Percentiles rank a stretch among this genome's conserved stretches.
These are phyloP conservation scores for Yarrowia deformans DNA, from an alignment of 805 yeast species.

Conservation along the genomic window DNA sequence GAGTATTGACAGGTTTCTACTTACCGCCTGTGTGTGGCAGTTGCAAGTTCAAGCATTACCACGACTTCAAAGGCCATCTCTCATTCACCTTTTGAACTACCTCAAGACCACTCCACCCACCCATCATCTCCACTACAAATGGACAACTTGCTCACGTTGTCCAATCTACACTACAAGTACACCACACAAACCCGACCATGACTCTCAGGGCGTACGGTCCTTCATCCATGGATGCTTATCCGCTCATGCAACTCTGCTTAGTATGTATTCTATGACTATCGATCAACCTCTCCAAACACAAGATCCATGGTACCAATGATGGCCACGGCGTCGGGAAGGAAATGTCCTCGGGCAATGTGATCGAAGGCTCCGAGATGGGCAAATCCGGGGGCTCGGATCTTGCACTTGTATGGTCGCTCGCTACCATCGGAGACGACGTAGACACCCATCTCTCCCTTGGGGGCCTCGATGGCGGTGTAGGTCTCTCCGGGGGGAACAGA, in stretches of 20 bases:
- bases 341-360: slow-evolving; percentile 83
- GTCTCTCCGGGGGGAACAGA: slow-evolving; percentile 91
- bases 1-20: no score
- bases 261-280: slow-evolving; percentile 54
- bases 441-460: slow-evolving; percentile 95
- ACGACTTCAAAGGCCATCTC: no score
- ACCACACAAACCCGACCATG: background rate
- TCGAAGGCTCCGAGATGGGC: slow-evolving; percentile 90
- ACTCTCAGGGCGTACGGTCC: no score
- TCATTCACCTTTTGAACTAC: no score
- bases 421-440: slow-evolving; percentile 87
- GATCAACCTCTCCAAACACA: slow-evolving; percentile 94
- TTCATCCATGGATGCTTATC: no score
- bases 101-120: no score
- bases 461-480: slow-evolving; percentile 90
- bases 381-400: slow-evolving; percentile 93
- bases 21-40: no score
- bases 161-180: background rate
- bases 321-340: slow-evolving; percentile 90
- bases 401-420: slow-evolving; percentile 91
- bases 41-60: no score
- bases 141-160: no score
- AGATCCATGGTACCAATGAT: slow-evolving; percentile 95
- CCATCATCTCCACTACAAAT: no score
- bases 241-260: slow-evolving; percentile 24